Conservation (phyloP, 345 rosid genomes). For the Trapa incisa region DNA sequence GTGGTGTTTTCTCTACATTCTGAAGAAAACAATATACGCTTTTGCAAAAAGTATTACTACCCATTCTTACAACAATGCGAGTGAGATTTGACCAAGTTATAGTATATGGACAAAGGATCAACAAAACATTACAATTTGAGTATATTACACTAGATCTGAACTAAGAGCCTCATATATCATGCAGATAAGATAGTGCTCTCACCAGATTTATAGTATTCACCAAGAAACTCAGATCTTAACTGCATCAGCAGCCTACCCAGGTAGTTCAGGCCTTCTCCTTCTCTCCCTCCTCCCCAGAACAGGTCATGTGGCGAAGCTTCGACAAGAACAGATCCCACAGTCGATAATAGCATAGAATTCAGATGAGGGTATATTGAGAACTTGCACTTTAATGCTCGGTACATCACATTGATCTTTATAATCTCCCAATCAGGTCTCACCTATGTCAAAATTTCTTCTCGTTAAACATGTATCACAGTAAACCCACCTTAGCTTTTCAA, state of each 20-base stretch:
- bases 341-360: constrained; percentile 61
- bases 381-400: constrained; percentile 65
- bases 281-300: constrained; percentile 95
- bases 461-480: background rate
- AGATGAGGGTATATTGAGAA: constrained; percentile 78
- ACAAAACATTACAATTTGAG: background rate
- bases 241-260: constrained; percentile 84
- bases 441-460: constrained; percentile 20
- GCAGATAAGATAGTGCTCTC: constrained; percentile 23
- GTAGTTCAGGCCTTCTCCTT: constrained; percentile 88
- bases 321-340: constrained; percentile 69
- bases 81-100: background rate
- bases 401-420: constrained; percentile 71
- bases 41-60: background rate
- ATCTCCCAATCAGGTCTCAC: constrained; percentile 75
- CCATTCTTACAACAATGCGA: background rate
- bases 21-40: too few species aligned
- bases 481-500: background rate
- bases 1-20: too few species aligned
- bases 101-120: background rate
- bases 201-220: constrained; percentile 35
- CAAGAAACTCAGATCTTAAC: constrained; percentile 72
- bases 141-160: background rate
- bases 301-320: constrained; percentile 93
- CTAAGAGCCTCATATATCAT: background rate